Conservation (phyloP, 1,139 yeast genomes). For the Protomyces arabidopsidicola region DNA sequence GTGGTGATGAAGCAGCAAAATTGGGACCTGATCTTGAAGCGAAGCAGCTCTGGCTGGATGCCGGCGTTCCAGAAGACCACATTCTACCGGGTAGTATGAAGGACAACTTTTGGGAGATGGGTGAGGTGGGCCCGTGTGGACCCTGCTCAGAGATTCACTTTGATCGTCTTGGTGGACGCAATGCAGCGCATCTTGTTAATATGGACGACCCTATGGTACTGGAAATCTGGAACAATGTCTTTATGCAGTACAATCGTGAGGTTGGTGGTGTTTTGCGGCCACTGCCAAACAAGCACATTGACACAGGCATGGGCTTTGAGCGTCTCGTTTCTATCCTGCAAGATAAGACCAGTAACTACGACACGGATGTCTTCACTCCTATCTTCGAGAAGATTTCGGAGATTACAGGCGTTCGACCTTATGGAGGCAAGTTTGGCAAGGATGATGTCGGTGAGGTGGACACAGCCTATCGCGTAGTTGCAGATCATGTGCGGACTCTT, state of each 20-base stretch:
- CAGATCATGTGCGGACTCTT: slow-evolving; percentile 96
- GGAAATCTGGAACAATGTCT: slow-evolving; percentile 96
- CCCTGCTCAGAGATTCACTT: slow-evolving; percentile 97
- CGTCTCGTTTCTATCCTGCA: slow-evolving; percentile 92
- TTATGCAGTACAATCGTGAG: slow-evolving; percentile 94
- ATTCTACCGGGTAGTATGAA: slow-evolving; percentile 83
- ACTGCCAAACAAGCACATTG: slow-evolving; percentile 90
- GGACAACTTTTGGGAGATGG: slow-evolving; percentile 99
- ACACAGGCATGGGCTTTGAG: slow-evolving; percentile 98
- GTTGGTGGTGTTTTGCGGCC: slow-evolving; percentile 73
- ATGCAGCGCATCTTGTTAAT: slow-evolving; percentile 83
- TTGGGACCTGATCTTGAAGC: slow-evolving; percentile 93
- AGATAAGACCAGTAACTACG: slow-evolving; percentile 85
- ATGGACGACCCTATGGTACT: slow-evolving; percentile 96
- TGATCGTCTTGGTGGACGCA: slow-evolving; percentile 96
- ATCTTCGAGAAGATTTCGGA: slow-evolving; percentile 79
- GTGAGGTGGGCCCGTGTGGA: slow-evolving; percentile 99
- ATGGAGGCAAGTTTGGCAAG: slow-evolving; percentile 84
- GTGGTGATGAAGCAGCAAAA: slow-evolving; percentile 81
- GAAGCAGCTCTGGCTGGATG: slow-evolving; percentile 72
- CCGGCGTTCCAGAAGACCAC: slow-evolving; percentile 88
- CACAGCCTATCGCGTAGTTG: slow-evolving; percentile 95
- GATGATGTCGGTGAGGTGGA: slow-evolving; percentile 93
- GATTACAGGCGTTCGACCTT: slow-evolving; percentile 86
- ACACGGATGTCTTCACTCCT: slow-evolving; percentile 93